Base-by-base conservation (phyloP, 768 basidiomycete species). In the Kwoniella europaea region DNA sequence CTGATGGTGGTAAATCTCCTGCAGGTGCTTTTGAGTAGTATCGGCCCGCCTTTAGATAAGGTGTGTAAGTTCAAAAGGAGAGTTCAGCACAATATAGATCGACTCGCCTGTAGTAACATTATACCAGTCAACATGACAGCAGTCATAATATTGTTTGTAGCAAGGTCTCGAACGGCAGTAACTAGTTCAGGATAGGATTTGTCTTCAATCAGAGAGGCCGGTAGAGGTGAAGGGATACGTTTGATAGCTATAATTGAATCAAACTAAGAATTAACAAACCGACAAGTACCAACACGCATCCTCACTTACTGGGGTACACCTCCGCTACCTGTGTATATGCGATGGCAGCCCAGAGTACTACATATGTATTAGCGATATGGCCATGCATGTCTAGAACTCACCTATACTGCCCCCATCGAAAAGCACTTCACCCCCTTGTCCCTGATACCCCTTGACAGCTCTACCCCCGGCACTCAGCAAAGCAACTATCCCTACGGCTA, bases 71-170 rank as follows among this genome's bases (percentile, higher is more conserved):
- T 35, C 0, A 63, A 18, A 44, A 10, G 9, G 61, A 10, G 62
- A 22, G 68, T 27, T 27, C 13, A 60, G 16, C 15, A 29, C 15
- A 60, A 29, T n/a, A 18, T 53, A 15, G 41, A 24, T 29, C 18
- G 10, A 74, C 81, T 70, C 46, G 81, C 84, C 69, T 84, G 84
- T 35, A 84, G 74, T n/a, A 78, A 63, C 71, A 83, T 79, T 58
- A 84, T 79, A 10, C 84, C 84, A 1, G 84, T 84, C 29, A 84
- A 63, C 71, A 82, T 80, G 54, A 84, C 84, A 2, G 84, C 82
- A n/a, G 81, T 82, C 58, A 80, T 78, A 46, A 79, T 74, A 61
- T 84, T 83, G 42, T 77, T 78, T 35, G 75, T 77, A 3, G 84
- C 84, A 12, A 84, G 77, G 35, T 82, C 80, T 20, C 78, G 67